Evolutionary conservation across 768 basidiomycete genomes (phyloP).

Genomic region (Suillus luteus): DNA sequence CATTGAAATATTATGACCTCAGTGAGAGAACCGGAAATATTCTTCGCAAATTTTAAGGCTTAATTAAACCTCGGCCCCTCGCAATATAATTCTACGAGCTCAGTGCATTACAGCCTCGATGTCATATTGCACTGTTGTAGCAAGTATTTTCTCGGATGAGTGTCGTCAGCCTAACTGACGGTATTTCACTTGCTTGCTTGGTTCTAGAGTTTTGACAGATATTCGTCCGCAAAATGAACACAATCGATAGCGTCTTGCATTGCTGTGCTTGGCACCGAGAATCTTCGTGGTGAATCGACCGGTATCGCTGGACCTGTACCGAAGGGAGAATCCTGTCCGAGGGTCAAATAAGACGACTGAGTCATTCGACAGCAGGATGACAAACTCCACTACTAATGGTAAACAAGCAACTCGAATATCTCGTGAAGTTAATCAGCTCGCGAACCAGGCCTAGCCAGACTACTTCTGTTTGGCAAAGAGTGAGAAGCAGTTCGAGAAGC

Average conservation of each 20-base stretch:
- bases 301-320: background rate
- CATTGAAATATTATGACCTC: background rate
- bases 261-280: background rate
- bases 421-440: background rate
- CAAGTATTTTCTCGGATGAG: background rate
- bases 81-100: background rate
- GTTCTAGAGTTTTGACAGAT: background rate
- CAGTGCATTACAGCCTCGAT: background rate
- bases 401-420: background rate
- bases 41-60: background rate
- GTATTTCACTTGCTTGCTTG: background rate
- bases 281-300: background rate
- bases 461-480: background rate
- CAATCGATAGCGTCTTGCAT: background rate
- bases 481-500: slow-evolving; percentile 1
- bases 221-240: background rate
- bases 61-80: background rate
- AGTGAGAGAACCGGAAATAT: background rate
- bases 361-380: background rate
- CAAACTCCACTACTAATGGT: background rate
- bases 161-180: background rate
- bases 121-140: background rate
- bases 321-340: background rate
- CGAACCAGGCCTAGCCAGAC: background rate
- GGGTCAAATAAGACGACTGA: background rate